These are phyloP conservation scores for Talaromyces ruber DNA, from an alignment of 495 filamentous ascomycete genomes.

Conservation along the genomic window DNA sequence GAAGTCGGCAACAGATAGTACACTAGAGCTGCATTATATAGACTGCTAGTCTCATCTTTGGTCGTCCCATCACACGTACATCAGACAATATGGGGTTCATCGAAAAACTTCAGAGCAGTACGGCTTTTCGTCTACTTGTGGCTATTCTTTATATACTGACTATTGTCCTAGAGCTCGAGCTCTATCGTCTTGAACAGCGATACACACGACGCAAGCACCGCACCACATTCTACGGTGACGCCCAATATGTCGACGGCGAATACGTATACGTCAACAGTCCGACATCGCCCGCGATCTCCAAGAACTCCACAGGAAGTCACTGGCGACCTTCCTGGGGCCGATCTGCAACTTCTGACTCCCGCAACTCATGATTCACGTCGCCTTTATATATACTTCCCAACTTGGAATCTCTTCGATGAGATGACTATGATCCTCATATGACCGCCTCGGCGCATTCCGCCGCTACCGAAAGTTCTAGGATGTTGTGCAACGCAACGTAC, in stretches of 20 bases:
- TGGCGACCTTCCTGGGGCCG: slow-evolving; percentile 29
- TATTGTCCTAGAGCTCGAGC: slow-evolving; percentile 52
- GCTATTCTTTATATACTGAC: neutral
- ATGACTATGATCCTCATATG: neutral
- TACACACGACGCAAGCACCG: slow-evolving; percentile 84
- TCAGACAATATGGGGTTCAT: slow-evolving; percentile 39
- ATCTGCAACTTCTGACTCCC: slow-evolving; percentile 4
- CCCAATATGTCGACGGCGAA: slow-evolving; percentile 86
- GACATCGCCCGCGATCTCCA: slow-evolving; percentile 30
- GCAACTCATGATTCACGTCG: slow-evolving; percentile 4
- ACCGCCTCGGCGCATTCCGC: neutral
- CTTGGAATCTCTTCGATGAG: neutral
- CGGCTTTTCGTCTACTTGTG: neutral
- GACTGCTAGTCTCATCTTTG: neutral
- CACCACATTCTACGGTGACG: slow-evolving; percentile 76
- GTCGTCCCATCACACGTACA: neutral
- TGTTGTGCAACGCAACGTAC: neutral
- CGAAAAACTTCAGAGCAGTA: slow-evolving; percentile 50
- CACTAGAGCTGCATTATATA: neutral
- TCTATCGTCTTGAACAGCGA: slow-evolving; percentile 86
- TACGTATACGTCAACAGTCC: slow-evolving; percentile 54
- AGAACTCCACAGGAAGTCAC: slow-evolving; percentile 31
- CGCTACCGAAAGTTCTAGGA: neutral
- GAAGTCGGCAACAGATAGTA: neutral
- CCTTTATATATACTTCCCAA: neutral